A percentile compares a stretch with the other conserved stretches of the same genome.
Evolutionary conservation across 768 basidiomycete genomes (phyloP).

Genomic region (Auricularia auricula-judae): DNA sequence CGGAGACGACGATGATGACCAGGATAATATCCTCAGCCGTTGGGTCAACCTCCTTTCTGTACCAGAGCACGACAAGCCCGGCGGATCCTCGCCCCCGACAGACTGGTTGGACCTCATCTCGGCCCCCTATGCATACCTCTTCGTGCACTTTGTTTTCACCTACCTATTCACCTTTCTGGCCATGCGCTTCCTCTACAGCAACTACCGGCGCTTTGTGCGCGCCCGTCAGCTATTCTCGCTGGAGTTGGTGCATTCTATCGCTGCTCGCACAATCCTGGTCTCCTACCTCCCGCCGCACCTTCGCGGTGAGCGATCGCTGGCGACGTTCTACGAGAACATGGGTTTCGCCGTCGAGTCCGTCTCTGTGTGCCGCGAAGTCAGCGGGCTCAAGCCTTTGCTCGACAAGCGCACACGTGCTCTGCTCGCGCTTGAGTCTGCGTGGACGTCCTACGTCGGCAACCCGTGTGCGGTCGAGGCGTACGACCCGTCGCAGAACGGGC

Average conservation of each 20-base stretch:
- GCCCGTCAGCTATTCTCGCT: constrained; percentile 89
- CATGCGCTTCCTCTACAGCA: constrained; percentile 77
- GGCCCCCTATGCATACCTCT: constrained; percentile 82
- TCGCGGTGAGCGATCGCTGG: constrained; percentile 72
- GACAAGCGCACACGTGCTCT: constrained; percentile 75
- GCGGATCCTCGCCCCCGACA: constrained; percentile 24
- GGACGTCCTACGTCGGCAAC: constrained; percentile 90
- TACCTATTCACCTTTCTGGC: constrained; percentile 86
- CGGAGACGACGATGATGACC: constrained; percentile 21
- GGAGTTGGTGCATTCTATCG: constrained; percentile 89
- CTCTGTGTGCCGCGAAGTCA: constrained; percentile 75
- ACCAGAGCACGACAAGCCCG: constrained; percentile 22
- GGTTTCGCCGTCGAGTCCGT: constrained; percentile 85
- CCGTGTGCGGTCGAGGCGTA: constrained; percentile 79
- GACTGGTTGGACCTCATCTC: constrained; percentile 85
- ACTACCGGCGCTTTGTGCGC: constrained; percentile 80
- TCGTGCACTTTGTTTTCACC: constrained; percentile 84
- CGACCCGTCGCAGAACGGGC: constrained; percentile 53
- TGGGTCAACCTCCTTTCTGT: constrained; percentile 32
- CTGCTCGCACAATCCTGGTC: constrained; percentile 86
- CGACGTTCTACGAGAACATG: constrained; percentile 91
- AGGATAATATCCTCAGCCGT: constrained; percentile 17
- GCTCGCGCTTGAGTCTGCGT: constrained; percentile 67
- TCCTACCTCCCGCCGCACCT: constrained; percentile 77
- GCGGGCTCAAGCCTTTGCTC: constrained; percentile 56